Conservation (phyloP, 768 basidiomycete genomes). For the Suillus tomentosus region DNA sequence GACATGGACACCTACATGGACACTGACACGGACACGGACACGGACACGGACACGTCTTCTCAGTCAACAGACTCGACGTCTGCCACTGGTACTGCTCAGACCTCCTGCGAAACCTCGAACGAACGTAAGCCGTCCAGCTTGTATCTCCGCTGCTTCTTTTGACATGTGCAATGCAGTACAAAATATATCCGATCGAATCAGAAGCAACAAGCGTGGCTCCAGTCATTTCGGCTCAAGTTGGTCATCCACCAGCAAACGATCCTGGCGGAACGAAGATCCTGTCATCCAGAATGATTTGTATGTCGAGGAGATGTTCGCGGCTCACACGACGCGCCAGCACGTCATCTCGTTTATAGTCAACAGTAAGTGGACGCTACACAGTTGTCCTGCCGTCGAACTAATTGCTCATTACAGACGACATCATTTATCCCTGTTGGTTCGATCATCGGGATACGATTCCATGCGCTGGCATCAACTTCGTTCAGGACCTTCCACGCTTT, state of each 20-base stretch:
- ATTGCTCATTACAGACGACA: not conserved
- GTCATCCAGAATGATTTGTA: conserved; percentile 1
- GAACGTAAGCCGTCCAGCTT: not conserved
- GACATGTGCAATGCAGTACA: not conserved
- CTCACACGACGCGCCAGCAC: not conserved
- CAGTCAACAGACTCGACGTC: not conserved
- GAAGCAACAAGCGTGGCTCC: not conserved
- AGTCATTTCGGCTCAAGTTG: not conserved
- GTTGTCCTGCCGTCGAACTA: not conserved
- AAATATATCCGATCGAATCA: not conserved
- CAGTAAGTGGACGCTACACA: not conserved
- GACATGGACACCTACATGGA: no score
- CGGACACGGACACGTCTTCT: no score
- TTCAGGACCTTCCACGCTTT: conserved; percentile 17
- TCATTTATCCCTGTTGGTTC: conserved; percentile 10
- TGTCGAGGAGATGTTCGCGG: conserved; percentile 5
- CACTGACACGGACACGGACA: no score
- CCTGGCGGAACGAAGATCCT: not conserved
- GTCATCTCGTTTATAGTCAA: not conserved
- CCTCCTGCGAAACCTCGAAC: not conserved
- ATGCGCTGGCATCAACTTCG: conserved; percentile 15
- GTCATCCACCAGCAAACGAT: not conserved
- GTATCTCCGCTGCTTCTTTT: not conserved
- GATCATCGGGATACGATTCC: conserved; percentile 8
- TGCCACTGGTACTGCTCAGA: not conserved